phyloP scores from a whole-genome alignment of 2,329 filamentous ascomycete genomes.

The Colletotrichum euphorbiae region DNA sequence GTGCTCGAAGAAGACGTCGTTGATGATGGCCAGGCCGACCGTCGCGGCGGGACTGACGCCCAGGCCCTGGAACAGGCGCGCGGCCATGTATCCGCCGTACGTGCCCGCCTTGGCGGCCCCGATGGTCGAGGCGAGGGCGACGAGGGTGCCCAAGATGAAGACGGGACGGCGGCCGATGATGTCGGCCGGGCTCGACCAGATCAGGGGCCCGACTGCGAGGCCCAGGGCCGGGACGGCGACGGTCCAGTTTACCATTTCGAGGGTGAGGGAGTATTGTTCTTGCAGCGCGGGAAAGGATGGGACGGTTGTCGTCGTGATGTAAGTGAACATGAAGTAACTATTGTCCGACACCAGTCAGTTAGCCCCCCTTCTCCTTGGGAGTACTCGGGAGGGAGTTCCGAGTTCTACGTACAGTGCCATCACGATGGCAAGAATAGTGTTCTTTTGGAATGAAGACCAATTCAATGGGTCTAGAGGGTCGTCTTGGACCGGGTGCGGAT shows the following conservation, averaged over 20 bases:
- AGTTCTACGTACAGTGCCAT: slow-evolving; percentile 59
- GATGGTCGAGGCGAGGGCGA: slow-evolving; percentile 49
- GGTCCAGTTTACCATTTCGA: slow-evolving; percentile 65
- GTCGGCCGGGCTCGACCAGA: slow-evolving; percentile 61
- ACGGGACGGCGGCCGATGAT: slow-evolving; percentile 64
- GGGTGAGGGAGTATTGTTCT: slow-evolving; percentile 56
- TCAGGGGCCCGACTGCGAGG: slow-evolving; percentile 61
- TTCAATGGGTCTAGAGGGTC: slow-evolving; percentile 67
- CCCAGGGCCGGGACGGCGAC: slow-evolving; percentile 64
- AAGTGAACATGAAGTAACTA: slow-evolving; percentile 69
- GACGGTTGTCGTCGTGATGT: slow-evolving; percentile 67
- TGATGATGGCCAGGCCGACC: slow-evolving; percentile 65
- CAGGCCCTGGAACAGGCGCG: slow-evolving; percentile 68
- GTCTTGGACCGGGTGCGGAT: slow-evolving; percentile 49
- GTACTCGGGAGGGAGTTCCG: background rate
- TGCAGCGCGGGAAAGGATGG: slow-evolving; percentile 64
- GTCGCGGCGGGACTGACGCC: slow-evolving; percentile 65
- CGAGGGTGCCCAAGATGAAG: slow-evolving; percentile 55
- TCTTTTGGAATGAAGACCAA: slow-evolving; percentile 60
- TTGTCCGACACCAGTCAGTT: background rate
- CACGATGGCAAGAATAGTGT: slow-evolving; percentile 61
- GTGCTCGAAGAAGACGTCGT: slow-evolving; percentile 68
- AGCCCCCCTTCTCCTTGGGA: background rate
- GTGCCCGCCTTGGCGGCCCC: slow-evolving; percentile 49
- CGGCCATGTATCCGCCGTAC: slow-evolving; percentile 66